Conservation (phyloP, 768 basidiomycete genomes). For the Phanerodontia chrysosporium region DNA sequence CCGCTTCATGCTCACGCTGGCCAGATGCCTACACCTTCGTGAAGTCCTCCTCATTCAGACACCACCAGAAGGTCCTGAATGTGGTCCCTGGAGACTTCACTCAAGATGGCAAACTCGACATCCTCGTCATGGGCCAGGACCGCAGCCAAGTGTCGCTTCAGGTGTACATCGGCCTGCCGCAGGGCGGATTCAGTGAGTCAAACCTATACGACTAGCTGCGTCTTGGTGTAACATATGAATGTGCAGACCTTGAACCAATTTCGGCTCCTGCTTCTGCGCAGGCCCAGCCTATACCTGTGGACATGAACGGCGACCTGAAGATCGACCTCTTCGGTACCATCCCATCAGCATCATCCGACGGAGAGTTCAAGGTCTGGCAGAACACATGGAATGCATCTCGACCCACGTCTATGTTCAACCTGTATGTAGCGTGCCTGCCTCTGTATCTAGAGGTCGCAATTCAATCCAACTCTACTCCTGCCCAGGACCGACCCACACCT, state of each 20-base stretch:
- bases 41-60: conserved; percentile 47
- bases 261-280: conserved; percentile 58
- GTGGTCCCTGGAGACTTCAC: conserved; percentile 93
- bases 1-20: background rate
- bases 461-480: conserved; percentile 1
- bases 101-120: conserved; percentile 85
- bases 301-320: conserved; percentile 83
- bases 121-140: conserved; percentile 80
- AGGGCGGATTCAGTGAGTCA: conserved; percentile 62
- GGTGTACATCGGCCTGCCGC: conserved; percentile 62
- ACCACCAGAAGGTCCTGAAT: conserved; percentile 61
- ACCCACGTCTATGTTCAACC: conserved; percentile 50
- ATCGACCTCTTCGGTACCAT: conserved; percentile 77
- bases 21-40: conserved; percentile 57
- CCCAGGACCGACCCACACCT: conserved; percentile 57
- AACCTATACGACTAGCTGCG: no score
- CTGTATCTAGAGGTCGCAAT: background rate
- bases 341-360: conserved; percentile 25
- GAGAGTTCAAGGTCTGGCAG: conserved; percentile 65
- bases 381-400: conserved; percentile 72
- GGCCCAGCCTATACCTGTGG: conserved; percentile 82
- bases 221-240: background rate
- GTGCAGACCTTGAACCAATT: conserved; percentile 33
- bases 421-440: conserved; percentile 40
- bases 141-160: conserved; percentile 55